Evolutionary conservation across 2,329 filamentous ascomycete species (phyloP).

Genomic region (Colletotrichum sublineola): DNA sequence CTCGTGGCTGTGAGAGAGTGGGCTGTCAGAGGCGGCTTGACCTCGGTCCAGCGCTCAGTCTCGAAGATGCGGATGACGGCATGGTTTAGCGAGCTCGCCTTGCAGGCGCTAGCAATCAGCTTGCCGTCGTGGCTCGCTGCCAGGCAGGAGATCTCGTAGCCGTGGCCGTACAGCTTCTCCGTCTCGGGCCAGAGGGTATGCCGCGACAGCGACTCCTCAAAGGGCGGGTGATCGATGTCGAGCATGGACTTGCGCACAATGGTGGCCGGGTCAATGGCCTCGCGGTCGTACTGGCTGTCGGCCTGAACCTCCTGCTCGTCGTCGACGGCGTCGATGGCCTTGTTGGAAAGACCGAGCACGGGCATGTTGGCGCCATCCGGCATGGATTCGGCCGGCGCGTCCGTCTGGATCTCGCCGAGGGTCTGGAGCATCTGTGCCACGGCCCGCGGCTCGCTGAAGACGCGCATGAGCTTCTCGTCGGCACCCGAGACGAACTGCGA

Average conservation of each 20-base stretch:
- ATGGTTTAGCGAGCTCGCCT: constrained; percentile 91
- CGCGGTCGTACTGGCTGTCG: constrained; percentile 63
- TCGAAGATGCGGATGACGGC: constrained; percentile 94
- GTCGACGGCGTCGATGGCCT: constrained; percentile 77
- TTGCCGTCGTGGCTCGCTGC: constrained; percentile 80
- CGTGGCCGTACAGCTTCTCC: constrained; percentile 97
- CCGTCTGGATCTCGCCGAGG: constrained; percentile 71
- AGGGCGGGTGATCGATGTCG: constrained; percentile 79
- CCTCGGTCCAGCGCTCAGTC: constrained; percentile 87
- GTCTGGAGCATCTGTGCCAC: constrained; percentile 80
- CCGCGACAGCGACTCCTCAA: constrained; percentile 89
- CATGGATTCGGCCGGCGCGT: constrained; percentile 60
- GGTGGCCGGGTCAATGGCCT: constrained; percentile 68
- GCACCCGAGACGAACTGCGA: constrained; percentile 92
- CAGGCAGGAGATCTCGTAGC: constrained; percentile 93
- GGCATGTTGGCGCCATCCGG: constrained; percentile 95
- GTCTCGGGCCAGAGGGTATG: constrained; percentile 95
- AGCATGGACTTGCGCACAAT: constrained; percentile 72
- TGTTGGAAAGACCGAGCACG: constrained; percentile 95
- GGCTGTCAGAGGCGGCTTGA: constrained; percentile 84
- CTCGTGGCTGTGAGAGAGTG: constrained; percentile 90
- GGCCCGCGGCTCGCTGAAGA: constrained; percentile 90
- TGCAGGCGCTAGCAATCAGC: constrained; percentile 91
- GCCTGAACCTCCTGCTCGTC: constrained; percentile 61
- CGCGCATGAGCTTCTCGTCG: constrained; percentile 97